A percentile compares a stretch with the other conserved stretches of the same genome.
These are phyloP conservation scores for Magnolia kwangsiensis DNA, from an alignment of 164 flowering plant genomes.

Conservation along the genomic window DNA sequence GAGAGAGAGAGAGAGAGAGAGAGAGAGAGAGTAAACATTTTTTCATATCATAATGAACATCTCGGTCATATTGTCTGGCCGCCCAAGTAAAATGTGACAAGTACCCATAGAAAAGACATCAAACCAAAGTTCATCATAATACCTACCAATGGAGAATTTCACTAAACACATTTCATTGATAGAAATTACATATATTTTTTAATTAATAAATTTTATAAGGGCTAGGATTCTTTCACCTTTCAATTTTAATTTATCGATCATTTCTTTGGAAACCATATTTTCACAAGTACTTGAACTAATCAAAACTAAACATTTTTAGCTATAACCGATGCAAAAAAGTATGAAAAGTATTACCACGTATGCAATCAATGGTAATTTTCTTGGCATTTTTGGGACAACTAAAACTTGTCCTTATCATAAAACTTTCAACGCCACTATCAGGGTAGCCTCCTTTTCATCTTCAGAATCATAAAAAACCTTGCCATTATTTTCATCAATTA, in stretches of 20 bases:
- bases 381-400: neutral
- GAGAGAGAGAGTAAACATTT: neutral
- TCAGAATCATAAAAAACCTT: neutral
- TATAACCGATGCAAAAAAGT: neutral
- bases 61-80: neutral
- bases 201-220: neutral
- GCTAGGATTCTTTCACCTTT: neutral
- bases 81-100: too few species aligned
- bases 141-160: neutral
- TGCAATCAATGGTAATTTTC: neutral
- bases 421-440: neutral
- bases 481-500: neutral
- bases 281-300: constrained; percentile 10
- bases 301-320: neutral
- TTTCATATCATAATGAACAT: neutral
- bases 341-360: neutral
- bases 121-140: neutral
- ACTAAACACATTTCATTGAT: neutral
- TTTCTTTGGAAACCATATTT: neutral
- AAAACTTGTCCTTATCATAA: neutral
- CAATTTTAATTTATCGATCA: constrained; percentile 7
- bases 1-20: too few species aligned
- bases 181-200: neutral
- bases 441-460: neutral
- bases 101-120: too few species aligned